Evolutionary conservation across 192 early-diverging fungal species (phyloP), one percentile per base, ranked within the genome.

Genomic region (Haplosporangium gracile): DNA sequence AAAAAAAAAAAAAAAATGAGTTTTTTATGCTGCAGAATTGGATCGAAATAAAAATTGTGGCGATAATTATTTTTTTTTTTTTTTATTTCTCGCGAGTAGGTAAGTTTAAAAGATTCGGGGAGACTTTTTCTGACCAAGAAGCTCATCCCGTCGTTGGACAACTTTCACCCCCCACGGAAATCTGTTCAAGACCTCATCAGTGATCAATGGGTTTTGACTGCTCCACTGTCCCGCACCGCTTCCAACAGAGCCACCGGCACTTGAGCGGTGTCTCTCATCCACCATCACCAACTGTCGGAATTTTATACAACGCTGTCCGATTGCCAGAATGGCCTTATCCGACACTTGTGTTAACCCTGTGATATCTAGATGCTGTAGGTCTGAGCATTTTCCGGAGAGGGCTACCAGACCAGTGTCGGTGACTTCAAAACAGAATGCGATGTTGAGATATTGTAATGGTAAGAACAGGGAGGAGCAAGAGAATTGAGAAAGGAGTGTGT

Each of bases 331-430:
- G 0, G 71, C 63, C 39, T 42, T 43, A n/a, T 86, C 78, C 1
- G 75, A 75, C 0, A 86, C 76, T 4, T 45, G 36, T 9, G 47
- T 24, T 11, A 80, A 24, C 10, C 34, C 84, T 2, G 78, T 69
- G 65, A 86, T 77, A 75, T 86, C 84, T 4, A 86, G 72, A 18
- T 63, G 65, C 10, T 40, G 39, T 1, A 86, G 51, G 6, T 75
- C 36, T 0, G 65, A 63, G 55, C 79, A 81, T n/a, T 9, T 7
- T 26, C 20, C 4, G 22, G 79, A 65, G 22, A 81, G 16, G 4
- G 26, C 3, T 5, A 18, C 34, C 13, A 86, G 24, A 0, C 84
- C 84, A 1, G 49, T 43, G 49, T 86, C 78, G 9, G 79, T 81
- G 40, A 81, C 49, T 1, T 78, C 55, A 4, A 40, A 43, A 42